These are phyloP conservation scores for Pseudonitzschia multistriata DNA, from an alignment of 108 stramenopile genomes.

Conservation along the genomic window DNA sequence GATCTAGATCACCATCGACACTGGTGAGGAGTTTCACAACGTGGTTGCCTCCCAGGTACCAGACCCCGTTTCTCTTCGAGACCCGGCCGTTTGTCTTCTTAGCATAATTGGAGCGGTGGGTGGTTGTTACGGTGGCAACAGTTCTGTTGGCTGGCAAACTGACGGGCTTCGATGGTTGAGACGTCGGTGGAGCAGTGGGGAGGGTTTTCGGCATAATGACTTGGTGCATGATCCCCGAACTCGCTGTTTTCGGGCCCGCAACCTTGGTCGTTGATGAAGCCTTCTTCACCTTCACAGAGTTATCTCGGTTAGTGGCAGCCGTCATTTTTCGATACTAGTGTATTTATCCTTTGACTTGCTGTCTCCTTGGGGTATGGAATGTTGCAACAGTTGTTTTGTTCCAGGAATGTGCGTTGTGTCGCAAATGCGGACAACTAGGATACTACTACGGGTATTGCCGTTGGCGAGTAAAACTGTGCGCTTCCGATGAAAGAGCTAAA, in stretches of 20 bases:
- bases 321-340: not conserved
- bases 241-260: not conserved
- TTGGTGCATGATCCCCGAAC: not conserved
- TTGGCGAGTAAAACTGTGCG: too few species aligned
- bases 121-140: too few species aligned
- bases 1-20: conserved; percentile 34
- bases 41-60: conserved; percentile 36
- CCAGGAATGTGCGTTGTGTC: too few species aligned
- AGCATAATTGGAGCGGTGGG: too few species aligned
- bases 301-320: not conserved
- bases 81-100: too few species aligned
- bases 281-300: not conserved
- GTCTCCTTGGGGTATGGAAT: not conserved
- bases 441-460: too few species aligned
- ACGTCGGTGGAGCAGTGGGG: not conserved
- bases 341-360: not conserved
- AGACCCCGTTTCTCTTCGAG: conserved; percentile 8
- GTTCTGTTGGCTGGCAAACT: too few species aligned
- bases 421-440: too few species aligned
- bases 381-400: not conserved
- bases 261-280: not conserved
- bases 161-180: not conserved
- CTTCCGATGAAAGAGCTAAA: too few species aligned
- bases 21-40: conserved; percentile 32
- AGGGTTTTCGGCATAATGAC: not conserved